Base-by-base conservation (phyloP, 331 rosid species). In the Erythrophleum ivorense region DNA sequence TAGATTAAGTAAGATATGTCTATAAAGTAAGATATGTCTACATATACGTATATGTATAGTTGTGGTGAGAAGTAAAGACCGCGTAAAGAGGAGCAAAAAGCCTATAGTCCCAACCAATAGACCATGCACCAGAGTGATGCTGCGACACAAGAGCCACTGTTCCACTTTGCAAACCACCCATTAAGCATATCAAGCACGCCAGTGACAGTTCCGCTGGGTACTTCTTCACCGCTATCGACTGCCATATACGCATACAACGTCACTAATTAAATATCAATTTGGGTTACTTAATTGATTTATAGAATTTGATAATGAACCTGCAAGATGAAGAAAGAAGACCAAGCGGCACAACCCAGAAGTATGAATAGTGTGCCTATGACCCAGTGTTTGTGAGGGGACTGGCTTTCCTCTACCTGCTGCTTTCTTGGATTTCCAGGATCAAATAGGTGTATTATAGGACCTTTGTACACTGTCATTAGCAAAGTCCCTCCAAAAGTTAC, bases 131-230 rank as follows among this genome's bases (percentile, higher is more conserved):
- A 66, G 88, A 9, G 50, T 36, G 88, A 38, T 68, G 97, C 71
- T 91, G 92, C 0, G 82, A 46, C 0, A 84, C 77, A 0, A 91
- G 36, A 13, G 97, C 97, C 46, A 93, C 83, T 2, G 82, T 87
- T 0, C 89, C 75, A 78, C 85, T 71, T 83, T 93, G 88, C 55
- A 91, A 3, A 0, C 90, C 84, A 2, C 94, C 97, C 31, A 57
- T n/a, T 15, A 87, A 82, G 85, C 97, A 93, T 85, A 93, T 91
- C 86, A 91, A 78, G 3, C 86, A 62, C 5, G 97, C 81, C 4
- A 93, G 86, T 3, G 97, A 86, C 19, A 93, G 54, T 66, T 88
- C 91, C 38, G 97, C 97, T 0, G 92, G 92, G 68, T 90, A 93
- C 72, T 31, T 85, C 87, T 55, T 91, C 82, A 92, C 49, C 15